Evolutionary conservation across 202 grass and related monocot species (phyloP).

Genomic region (Zizania palustris): DNA sequence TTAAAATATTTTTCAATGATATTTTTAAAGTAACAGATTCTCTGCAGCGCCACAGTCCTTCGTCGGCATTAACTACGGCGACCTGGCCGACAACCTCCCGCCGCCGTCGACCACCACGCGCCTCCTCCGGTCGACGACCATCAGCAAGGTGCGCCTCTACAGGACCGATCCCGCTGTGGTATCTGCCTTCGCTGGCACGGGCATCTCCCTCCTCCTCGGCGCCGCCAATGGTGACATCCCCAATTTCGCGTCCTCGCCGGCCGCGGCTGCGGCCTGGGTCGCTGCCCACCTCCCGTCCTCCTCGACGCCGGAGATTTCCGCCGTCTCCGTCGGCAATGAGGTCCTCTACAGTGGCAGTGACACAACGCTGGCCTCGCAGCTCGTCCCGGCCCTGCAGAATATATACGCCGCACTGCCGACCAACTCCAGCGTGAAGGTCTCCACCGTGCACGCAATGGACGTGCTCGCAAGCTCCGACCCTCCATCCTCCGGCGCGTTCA

Average conservation of each 20-base stretch:
- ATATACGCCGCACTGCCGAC: slow-evolving; percentile 66
- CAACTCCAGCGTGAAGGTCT: slow-evolving; percentile 70
- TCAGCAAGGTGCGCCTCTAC: slow-evolving; percentile 80
- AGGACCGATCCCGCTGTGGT: slow-evolving; percentile 58
- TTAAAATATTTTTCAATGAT: no score
- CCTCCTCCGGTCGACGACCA: slow-evolving; percentile 69
- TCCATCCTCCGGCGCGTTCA: slow-evolving; percentile 64
- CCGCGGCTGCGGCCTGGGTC: slow-evolving; percentile 65
- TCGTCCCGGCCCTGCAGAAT: slow-evolving; percentile 91
- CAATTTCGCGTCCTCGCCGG: slow-evolving; percentile 61
- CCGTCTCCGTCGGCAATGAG: slow-evolving; percentile 90
- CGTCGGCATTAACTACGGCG: slow-evolving; percentile 92
- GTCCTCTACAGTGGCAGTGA: slow-evolving; percentile 60
- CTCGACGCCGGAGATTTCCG: slow-evolving; percentile 45
- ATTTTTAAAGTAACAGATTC: neutral
- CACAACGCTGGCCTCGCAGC: slow-evolving; percentile 55
- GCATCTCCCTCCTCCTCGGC: slow-evolving; percentile 80
- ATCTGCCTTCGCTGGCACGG: slow-evolving; percentile 58
- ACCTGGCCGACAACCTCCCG: slow-evolving; percentile 88
- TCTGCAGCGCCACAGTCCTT: slow-evolving; percentile 65
- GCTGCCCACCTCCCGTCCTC: slow-evolving; percentile 59
- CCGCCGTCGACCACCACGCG: slow-evolving; percentile 57
- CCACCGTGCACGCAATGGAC: slow-evolving; percentile 81
- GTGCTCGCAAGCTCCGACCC: slow-evolving; percentile 71
- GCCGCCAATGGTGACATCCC: slow-evolving; percentile 74